These are phyloP conservation scores for Lanzia echinophila DNA, from an alignment of 2,329 filamentous ascomycete genomes.

Conservation along the genomic window DNA sequence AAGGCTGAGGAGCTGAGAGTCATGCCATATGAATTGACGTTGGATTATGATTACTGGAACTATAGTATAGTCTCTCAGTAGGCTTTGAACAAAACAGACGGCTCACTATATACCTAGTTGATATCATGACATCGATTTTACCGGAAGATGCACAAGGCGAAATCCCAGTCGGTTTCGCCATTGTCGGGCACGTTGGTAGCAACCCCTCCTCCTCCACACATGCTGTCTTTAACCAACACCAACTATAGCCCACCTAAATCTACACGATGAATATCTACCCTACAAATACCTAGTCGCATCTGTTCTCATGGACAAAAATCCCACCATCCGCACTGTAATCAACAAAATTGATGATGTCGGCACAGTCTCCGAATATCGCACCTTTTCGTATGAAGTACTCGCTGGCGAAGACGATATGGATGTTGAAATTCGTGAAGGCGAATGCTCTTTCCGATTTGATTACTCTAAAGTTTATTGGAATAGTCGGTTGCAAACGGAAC, in stretches of 20 bases:
- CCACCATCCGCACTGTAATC: constrained; percentile 76
- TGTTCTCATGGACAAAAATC: constrained; percentile 86
- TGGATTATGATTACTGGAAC: constrained; percentile 82
- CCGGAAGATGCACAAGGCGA: constrained; percentile 75
- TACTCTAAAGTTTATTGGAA: constrained; percentile 99
- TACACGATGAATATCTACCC: constrained; percentile 72
- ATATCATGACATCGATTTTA: constrained; percentile 76
- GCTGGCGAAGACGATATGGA: constrained; percentile 75
- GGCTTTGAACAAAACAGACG: not conserved
- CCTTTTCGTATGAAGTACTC: constrained; percentile 87
- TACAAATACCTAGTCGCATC: constrained; percentile 83
- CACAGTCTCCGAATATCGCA: constrained; percentile 76
- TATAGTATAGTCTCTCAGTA: constrained; percentile 53
- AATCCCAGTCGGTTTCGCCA: constrained; percentile 78
- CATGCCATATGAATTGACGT: constrained; percentile 65
- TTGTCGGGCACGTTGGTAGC: constrained; percentile 78
- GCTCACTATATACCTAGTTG: constrained; percentile 31
- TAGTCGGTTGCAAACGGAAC: constrained; percentile 81
- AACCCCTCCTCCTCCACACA: not conserved
- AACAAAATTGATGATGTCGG: constrained; percentile 93
- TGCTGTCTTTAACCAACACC: not conserved
- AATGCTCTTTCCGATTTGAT: constrained; percentile 86
- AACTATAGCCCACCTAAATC: constrained; percentile 72
- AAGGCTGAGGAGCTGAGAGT: constrained; percentile 62
- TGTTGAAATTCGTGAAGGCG: constrained; percentile 74